phyloP scores from a whole-genome alignment of 495 filamentous ascomycete genomes.

The Aspergillus biplanus region DNA sequence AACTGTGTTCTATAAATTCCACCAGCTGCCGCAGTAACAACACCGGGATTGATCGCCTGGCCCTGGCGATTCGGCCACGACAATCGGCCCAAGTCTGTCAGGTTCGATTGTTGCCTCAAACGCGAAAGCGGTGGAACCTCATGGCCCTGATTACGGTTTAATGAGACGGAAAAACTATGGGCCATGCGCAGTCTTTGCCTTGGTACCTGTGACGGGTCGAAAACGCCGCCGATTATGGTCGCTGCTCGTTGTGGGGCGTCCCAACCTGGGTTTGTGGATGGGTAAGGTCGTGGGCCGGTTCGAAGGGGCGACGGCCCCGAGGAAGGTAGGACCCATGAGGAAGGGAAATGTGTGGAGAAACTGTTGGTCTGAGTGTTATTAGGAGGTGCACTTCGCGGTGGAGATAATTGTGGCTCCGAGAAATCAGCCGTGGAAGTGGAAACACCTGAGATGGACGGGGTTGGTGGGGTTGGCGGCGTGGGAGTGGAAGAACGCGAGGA shows the following conservation, averaged over 20 bases:
- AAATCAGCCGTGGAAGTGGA: neutral
- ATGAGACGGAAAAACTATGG: neutral
- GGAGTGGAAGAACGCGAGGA: constrained; percentile 1
- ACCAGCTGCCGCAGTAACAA: neutral
- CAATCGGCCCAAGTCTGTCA: neutral
- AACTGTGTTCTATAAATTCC: neutral
- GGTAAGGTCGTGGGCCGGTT: neutral
- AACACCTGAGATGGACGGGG: neutral
- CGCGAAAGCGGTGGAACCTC: neutral
- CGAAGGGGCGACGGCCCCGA: neutral
- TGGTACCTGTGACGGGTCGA: neutral
- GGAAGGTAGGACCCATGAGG: neutral
- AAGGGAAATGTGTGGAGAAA: neutral
- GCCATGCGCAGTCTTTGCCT: neutral
- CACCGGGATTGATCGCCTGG: neutral
- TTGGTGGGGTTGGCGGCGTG: neutral
- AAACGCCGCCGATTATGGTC: neutral
- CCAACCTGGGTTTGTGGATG: neutral
- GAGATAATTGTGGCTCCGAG: neutral
- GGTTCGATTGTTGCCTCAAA: neutral
- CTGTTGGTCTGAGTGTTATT: neutral
- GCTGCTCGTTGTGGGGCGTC: neutral
- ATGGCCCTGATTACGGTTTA: neutral
- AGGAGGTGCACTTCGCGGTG: neutral
- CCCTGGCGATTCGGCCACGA: neutral